A percentile compares a stretch with the other conserved stretches of the same genome.
Conservation (phyloP, 768 basidiomycete genomes). For the Suillus ampliporus region DNA sequence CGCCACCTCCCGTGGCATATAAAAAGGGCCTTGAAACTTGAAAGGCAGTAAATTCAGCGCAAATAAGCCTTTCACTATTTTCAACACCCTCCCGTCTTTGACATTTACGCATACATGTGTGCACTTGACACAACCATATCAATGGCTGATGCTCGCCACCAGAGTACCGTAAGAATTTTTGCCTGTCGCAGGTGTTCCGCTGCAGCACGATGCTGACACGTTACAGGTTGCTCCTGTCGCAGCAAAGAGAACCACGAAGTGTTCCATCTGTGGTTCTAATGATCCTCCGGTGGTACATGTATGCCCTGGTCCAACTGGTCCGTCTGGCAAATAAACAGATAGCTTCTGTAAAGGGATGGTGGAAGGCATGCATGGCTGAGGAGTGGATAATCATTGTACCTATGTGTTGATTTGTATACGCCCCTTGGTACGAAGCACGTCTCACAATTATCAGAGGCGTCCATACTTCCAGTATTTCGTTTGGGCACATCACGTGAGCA, state of each 20-base stretch:
- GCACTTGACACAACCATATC: not conserved
- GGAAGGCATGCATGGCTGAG: not conserved
- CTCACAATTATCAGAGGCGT: not conserved
- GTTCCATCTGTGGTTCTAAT: conserved; percentile 11
- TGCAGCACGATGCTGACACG: not conserved
- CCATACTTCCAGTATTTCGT: not conserved
- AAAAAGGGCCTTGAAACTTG: not conserved
- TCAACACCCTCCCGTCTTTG: not conserved
- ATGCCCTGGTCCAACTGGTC: conserved; percentile 9
- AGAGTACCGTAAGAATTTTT: not conserved
- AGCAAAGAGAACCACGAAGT: conserved; percentile 7
- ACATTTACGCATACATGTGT: not conserved
- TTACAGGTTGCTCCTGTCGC: not conserved
- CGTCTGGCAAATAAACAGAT: not conserved
- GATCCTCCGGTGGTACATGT: conserved; percentile 8
- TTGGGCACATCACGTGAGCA: not conserved
- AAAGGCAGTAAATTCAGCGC: not conserved
- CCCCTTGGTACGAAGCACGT: not conserved
- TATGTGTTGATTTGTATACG: not conserved
- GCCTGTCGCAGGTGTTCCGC: not conserved
- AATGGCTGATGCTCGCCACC: not conserved
- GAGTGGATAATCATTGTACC: not conserved
- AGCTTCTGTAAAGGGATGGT: not conserved
- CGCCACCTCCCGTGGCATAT: not conserved
- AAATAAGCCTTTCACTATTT: not conserved